A percentile compares a stretch with the other conserved stretches of the same genome.
Conservation (phyloP, 257 asterid species). For the Ophiorrhiza pumila region DNA sequence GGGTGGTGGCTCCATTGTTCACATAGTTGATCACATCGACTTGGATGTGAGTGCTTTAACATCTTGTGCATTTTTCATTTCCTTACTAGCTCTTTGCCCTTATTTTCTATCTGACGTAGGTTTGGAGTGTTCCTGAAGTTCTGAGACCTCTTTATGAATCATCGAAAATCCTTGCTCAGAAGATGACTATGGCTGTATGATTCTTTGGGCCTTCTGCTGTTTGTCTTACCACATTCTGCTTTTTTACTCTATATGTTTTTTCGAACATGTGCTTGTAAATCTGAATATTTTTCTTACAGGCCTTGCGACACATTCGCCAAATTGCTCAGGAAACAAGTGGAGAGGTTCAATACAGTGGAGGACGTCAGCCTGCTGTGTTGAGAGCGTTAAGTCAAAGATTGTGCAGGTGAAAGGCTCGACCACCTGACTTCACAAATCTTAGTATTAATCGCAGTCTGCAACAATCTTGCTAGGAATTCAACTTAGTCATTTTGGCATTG, state of each 20-base stretch:
- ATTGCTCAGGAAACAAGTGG: conserved; percentile 91
- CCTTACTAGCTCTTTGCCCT: background rate
- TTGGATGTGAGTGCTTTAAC: conserved; percentile 51
- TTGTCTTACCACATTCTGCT: background rate
- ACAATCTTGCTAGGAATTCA: background rate
- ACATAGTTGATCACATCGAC: conserved; percentile 89
- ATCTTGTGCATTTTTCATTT: background rate
- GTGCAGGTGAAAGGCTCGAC: conserved; percentile 51
- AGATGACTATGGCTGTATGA: conserved; percentile 91
- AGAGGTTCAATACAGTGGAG: conserved; percentile 72
- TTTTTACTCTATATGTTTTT: background rate
- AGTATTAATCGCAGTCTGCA: background rate
- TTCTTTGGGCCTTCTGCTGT: background rate
- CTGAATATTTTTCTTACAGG: conserved; percentile 33
- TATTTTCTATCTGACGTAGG: conserved; percentile 35
- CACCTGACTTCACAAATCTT: background rate
- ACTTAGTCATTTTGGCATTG: background rate
- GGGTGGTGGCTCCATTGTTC: conserved; percentile 93
- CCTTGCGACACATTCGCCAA: conserved; percentile 77
- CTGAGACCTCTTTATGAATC: conserved; percentile 95
- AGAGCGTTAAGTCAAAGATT: conserved; percentile 83
- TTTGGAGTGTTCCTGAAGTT: conserved; percentile 86
- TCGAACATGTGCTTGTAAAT: background rate
- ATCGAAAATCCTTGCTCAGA: conserved; percentile 90
- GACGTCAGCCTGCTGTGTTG: conserved; percentile 86